A percentile compares a stretch with the other conserved stretches of the same genome.
Conservation (phyloP, 768 basidiomycete species). For the Pholiota molesta region DNA sequence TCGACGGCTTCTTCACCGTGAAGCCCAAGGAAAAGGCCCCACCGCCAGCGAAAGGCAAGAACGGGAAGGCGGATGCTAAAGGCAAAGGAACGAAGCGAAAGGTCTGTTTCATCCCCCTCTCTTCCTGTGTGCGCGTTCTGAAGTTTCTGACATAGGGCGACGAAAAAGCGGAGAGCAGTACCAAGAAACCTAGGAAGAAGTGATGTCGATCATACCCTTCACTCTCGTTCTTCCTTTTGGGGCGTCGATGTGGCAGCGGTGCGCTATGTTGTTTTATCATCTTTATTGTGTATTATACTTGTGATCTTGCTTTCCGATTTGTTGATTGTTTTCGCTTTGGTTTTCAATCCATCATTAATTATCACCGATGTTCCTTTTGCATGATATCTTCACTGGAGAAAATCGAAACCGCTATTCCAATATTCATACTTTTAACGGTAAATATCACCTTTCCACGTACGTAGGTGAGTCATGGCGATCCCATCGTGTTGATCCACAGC, state of each 20-base stretch:
- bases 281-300: background rate
- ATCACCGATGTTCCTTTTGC: background rate
- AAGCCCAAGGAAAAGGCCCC: constrained; percentile 57
- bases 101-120: constrained; percentile 34
- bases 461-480: constrained; percentile 27
- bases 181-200: constrained; percentile 48
- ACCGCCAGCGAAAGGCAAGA: constrained; percentile 26
- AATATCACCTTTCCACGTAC: constrained; percentile 31
- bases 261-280: background rate
- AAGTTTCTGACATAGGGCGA: constrained; percentile 33
- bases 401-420: constrained; percentile 34
- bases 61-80: constrained; percentile 23
- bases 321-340: background rate
- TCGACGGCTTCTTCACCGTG: constrained; percentile 93
- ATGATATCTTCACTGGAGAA: too few relatives aligned
- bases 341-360: background rate
- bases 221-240: background rate
- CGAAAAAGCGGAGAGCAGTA: constrained; percentile 40
- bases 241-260: background rate
- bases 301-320: constrained; percentile 3
- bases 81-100: constrained; percentile 55
- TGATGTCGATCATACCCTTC: constrained; percentile 18
- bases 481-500: background rate
- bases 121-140: background rate
- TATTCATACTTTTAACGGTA: constrained; percentile 58